phyloP scores from a whole-genome alignment of 2,329 filamentous ascomycete genomes.

The Alternaria brassicicola region DNA sequence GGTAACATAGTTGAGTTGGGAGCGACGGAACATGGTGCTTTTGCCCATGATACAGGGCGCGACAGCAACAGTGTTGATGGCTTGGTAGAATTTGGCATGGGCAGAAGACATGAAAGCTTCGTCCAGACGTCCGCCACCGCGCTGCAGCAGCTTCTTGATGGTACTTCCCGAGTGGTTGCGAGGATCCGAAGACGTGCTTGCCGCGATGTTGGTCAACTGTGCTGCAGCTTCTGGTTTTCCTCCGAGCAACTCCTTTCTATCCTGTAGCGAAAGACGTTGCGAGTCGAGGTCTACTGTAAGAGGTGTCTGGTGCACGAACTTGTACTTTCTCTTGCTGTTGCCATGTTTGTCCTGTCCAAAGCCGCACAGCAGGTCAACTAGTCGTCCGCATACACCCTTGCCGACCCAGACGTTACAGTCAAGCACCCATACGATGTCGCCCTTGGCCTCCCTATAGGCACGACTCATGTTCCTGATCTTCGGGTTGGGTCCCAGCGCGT shows the following conservation, averaged over 20 bases:
- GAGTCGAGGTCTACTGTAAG: constrained; percentile 75
- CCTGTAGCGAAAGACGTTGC: constrained; percentile 33
- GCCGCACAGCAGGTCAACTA: constrained; percentile 87
- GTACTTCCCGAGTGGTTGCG: constrained; percentile 31
- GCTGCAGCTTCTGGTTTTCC: constrained; percentile 25
- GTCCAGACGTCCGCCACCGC: constrained; percentile 81
- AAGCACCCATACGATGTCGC: constrained; percentile 90
- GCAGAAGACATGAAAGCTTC: constrained; percentile 93
- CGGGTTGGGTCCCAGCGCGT: constrained; percentile 85
- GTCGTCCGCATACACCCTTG: constrained; percentile 77
- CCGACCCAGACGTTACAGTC: constrained; percentile 97
- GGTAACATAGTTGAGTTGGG: constrained; percentile 80
- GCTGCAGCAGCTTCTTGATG: constrained; percentile 36
- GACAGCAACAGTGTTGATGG: constrained; percentile 90
- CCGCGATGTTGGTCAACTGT: constrained; percentile 34
- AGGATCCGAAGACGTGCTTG: constrained; percentile 33
- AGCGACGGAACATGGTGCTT: constrained; percentile 96
- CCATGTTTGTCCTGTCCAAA: constrained; percentile 51
- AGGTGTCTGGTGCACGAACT: constrained; percentile 94
- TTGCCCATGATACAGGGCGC: constrained; percentile 96
- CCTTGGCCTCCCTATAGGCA: constrained; percentile 83
- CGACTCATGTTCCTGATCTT: constrained; percentile 97
- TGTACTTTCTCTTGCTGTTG: constrained; percentile 61
- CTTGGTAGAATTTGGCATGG: constrained; percentile 96
- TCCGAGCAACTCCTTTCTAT: constrained; percentile 41